Evolutionary conservation across 345 rosid species (phyloP), one percentile per base, ranked within the genome.

Genomic region (Syzygium oleosum): DNA sequence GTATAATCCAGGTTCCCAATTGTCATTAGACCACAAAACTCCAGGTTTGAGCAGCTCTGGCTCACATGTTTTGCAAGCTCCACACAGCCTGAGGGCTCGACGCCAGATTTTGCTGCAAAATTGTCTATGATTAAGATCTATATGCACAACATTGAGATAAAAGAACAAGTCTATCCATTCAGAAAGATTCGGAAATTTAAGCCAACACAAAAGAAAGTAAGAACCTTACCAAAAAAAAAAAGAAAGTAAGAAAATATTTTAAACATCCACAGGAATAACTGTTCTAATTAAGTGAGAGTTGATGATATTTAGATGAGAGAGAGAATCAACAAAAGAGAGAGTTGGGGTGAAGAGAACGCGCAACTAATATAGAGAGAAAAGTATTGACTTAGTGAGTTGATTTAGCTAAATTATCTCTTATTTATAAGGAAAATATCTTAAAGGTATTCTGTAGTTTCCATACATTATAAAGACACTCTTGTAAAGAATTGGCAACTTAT

Each of bases 1-100:
- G 98, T 88, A 85, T 95, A 96, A 91, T 98, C 99, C 52, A 87
- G 96, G 99, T 96, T 98, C 85, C 99, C 99, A 86, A 98, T 96
- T 21, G 99, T 96, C 99, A 98, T 98, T 80, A 98, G 92, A 86
- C 99, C 99, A 88, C 92, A 87, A 90, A 96, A 96, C 91, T 94
- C 95, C 15, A 98, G 99, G 88, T 96, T 95, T 10, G 92, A 91
- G 90, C 99, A 98, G 80, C 90, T 88, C 91, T 89, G 89, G 87
- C 90, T 89, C 84, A 98, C 94, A 73, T 96, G 95, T 89, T 93
- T 93, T 7, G 95, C 99, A 46, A 98, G 96, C 89, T 94, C 98
- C 90, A 94, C 93, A 77, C 98, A 96, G 46, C 88, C 94, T 49
- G 97, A 93, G 49, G 99, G 99, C 87, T 96, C 98, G 73, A 96